These are phyloP conservation scores for Cerioporus squamosus DNA, from an alignment of 1,284 basidiomycete species.

Conservation along the genomic window DNA sequence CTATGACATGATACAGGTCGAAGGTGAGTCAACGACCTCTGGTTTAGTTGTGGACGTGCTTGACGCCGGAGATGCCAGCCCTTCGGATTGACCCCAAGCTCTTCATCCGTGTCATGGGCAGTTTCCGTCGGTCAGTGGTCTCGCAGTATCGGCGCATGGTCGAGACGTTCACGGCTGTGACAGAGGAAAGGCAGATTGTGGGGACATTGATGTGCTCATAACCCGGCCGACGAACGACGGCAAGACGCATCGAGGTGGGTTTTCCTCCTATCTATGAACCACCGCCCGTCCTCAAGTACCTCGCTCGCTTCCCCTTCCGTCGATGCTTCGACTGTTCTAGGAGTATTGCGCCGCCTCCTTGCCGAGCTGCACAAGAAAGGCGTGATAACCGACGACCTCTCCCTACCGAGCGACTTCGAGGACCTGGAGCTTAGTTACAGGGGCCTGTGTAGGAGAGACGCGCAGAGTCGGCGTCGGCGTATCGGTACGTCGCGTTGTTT, in stretches of 20 bases:
- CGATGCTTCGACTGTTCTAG: constrained; percentile 36
- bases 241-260: constrained; percentile 67
- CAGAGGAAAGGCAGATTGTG: constrained; percentile 78
- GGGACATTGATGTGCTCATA: constrained; percentile 90
- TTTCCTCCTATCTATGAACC: neutral
- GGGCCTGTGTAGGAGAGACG: constrained; percentile 65
- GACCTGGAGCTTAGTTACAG: constrained; percentile 80
- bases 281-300: neutral
- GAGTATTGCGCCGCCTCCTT: constrained; percentile 62
- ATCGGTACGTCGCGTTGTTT: constrained; percentile 58
- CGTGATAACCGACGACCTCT: constrained; percentile 81
- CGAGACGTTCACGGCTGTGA: constrained; percentile 1
- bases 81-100: constrained; percentile 72
- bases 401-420: constrained; percentile 65
- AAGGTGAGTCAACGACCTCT: constrained; percentile 55
- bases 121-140: constrained; percentile 70
- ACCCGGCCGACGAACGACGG: constrained; percentile 77
- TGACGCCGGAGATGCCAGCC: constrained; percentile 45
- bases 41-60: neutral
- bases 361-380: constrained; percentile 55
- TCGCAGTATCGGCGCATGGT: neutral
- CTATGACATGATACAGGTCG: constrained; percentile 70
- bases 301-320: neutral
- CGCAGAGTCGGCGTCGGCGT: constrained; percentile 52
- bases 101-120: constrained; percentile 88